Evolutionary conservation across 345 rosid species (phyloP), one percentile per base, ranked within the genome.

Genomic region (Salix arbutifolia): DNA sequence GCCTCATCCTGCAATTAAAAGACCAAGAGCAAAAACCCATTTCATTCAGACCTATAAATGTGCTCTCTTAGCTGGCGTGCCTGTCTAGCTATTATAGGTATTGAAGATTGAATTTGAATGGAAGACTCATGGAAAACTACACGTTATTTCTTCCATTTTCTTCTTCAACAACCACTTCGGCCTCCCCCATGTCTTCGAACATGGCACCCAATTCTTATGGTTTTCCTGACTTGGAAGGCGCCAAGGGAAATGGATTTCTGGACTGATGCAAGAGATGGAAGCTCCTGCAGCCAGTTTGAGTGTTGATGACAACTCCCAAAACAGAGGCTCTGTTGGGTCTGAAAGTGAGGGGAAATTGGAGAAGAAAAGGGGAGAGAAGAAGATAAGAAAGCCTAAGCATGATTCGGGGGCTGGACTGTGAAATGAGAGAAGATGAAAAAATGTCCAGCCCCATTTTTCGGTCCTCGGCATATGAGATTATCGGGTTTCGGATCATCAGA

Each of bases 311-410:
- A 48, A 60, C 21, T 48, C 69, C 21, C 62, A 52, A 52, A 71
- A 38, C 48, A 53, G 58, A 37, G 66, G 71, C 62, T 70, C 65
- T 25, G 74, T 13, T 31, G 82, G 68, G 69, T 53, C 69, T 72
- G 73, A 76, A 80, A 77, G 33, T 52, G 19, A 38, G 31, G 85
- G 74, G 73, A 50, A 18, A 48, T 21, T 71, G 18, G 80, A 69
- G 31, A 90, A 86, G 74, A 84, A 71, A 61, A 89, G 85, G n/a
- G 84, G 74, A n/a, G 83, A 77, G 48, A 91, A 87, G 83, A 91
- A 91, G 86, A 72, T 79, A 10, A 85, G 80, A 76, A 91, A 89
- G 75, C 86, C 86, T 17, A 90, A 82, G 82, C 89, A 70, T 77
- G 97, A n/a, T n/a, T n/a, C n/a, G n/a, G n/a, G n/a, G n/a, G n/a